Conservation (phyloP, 192 early-diverging fungal genomes). For the Podochytrium sp. region DNA sequence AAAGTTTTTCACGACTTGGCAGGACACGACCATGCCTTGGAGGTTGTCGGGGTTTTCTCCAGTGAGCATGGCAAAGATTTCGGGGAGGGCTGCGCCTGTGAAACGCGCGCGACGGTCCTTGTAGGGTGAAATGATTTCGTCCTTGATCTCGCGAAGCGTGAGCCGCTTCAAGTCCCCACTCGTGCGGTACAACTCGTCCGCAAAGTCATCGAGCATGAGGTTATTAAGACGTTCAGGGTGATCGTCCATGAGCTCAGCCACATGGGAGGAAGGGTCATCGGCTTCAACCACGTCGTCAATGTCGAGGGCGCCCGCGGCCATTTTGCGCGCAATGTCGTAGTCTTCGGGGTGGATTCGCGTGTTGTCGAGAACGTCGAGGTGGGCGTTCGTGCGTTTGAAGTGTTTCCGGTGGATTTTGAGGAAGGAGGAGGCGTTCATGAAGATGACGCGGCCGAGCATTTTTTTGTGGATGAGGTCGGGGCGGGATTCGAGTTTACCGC, state of each 20-base stretch:
- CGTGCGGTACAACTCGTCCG: conserved; percentile 75
- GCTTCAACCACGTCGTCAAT: conserved; percentile 67
- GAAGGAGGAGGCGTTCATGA: conserved; percentile 94
- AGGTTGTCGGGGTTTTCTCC: conserved; percentile 77
- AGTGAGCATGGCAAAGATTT: conserved; percentile 84
- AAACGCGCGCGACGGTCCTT: conserved; percentile 72
- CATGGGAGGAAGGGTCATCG: conserved; percentile 75
- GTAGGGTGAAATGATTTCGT: conserved; percentile 84
- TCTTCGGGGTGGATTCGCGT: conserved; percentile 96
- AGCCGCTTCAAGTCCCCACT: conserved; percentile 77
- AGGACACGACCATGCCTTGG: conserved; percentile 71
- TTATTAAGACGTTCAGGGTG: conserved; percentile 76
- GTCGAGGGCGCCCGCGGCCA: conserved; percentile 94
- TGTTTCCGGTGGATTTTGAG: conserved; percentile 74
- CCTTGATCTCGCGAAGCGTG: conserved; percentile 80
- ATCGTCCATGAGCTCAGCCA: conserved; percentile 78
- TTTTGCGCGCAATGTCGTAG: conserved; percentile 93
- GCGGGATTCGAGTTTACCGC: conserved; percentile 66
- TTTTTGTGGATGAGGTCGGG: conserved; percentile 70
- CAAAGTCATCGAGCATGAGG: conserved; percentile 89
- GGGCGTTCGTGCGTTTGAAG: conserved; percentile 44
- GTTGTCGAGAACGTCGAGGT: conserved; percentile 83
- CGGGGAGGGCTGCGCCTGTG: conserved; percentile 53
- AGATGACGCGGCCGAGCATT: conserved; percentile 71
- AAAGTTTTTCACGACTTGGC: conserved; percentile 68